Base-by-base conservation (phyloP, 768 basidiomycete genomes). In the Hypsizygus marmoreus region DNA sequence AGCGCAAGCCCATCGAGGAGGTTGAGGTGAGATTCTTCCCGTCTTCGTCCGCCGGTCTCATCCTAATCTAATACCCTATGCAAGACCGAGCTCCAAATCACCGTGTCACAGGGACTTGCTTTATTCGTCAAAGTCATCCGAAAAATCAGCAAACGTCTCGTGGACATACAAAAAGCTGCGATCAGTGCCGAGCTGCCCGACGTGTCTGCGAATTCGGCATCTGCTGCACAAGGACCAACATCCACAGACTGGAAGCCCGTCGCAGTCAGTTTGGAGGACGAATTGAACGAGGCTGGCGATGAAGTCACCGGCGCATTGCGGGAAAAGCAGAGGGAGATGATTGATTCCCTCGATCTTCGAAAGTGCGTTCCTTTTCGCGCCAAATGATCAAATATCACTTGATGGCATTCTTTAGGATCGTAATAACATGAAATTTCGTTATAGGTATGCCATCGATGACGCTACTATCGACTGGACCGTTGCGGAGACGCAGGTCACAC, bases 41-140 rank as follows among this genome's bases (percentile, higher is more conserved):
- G 10, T 26, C 29, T 17, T 45, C 12, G 7, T 32, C 7, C 19
- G 33, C 13, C 31, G 16, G 17, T 13, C 20, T 14, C 40, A 8
- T 35, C 16, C 24, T 40, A 13, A 39, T 22, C 22, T 40, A 26
- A 33, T 24, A 24, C 19, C 40, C 33, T 24, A 35, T 17, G 48
- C 31, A 56, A 93, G 89, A 64, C 71, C 16, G 94, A 97, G 59
- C 76, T 98, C 14, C 79, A 82, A 6, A 70, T 98, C 0, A 88
- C 92, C 0, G 89, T 94, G 22, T 86, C 86, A 0, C 95, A 98
- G 64, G 76, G 81, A 2, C 75, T 99, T 6, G 95, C 95, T 0
- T 72, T 97, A 26, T 94, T 99, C 67, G 86, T 84, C 54, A 98
- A 98, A 70, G 73, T 93, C 29, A 70, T 98, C 40, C 83, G 91